Evolutionary conservation across 2,329 filamentous ascomycete genomes (phyloP).

Genomic region (Penicillium griseofulvum): DNA sequence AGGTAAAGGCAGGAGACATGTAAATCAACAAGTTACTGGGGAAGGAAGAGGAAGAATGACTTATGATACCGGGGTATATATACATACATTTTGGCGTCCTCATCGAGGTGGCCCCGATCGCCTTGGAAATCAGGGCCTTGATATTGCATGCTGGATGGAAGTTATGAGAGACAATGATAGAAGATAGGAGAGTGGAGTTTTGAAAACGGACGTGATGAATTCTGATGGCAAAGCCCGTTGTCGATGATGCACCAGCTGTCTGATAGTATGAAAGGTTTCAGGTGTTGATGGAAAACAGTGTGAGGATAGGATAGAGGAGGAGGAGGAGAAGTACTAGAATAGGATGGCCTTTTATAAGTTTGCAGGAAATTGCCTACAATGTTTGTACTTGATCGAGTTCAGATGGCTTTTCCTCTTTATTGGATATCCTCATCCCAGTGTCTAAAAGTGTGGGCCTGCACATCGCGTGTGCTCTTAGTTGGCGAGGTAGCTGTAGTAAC

Average conservation of each 20-base stretch:
- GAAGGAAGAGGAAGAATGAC: background rate
- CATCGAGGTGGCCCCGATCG: background rate
- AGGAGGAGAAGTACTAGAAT: background rate
- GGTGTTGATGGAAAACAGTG: background rate
- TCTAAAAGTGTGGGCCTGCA: background rate
- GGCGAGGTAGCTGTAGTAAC: background rate
- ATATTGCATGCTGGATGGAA: background rate
- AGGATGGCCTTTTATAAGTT: constrained; percentile 1
- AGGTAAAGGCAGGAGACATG: background rate
- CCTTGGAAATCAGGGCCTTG: background rate
- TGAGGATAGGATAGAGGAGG: background rate
- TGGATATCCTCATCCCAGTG: background rate
- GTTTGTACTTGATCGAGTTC: background rate
- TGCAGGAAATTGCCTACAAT: background rate
- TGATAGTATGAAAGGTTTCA: background rate
- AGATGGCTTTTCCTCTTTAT: background rate
- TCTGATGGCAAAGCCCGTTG: background rate
- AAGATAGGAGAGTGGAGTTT: background rate
- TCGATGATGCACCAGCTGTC: background rate
- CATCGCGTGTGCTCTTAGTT: background rate
- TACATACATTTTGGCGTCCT: background rate
- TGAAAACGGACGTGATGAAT: background rate
- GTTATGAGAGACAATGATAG: background rate
- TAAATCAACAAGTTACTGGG: background rate
- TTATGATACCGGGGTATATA: background rate